Evolutionary conservation across 345 rosid genomes (phyloP).

Genomic region (Gossypium mustelinum): DNA sequence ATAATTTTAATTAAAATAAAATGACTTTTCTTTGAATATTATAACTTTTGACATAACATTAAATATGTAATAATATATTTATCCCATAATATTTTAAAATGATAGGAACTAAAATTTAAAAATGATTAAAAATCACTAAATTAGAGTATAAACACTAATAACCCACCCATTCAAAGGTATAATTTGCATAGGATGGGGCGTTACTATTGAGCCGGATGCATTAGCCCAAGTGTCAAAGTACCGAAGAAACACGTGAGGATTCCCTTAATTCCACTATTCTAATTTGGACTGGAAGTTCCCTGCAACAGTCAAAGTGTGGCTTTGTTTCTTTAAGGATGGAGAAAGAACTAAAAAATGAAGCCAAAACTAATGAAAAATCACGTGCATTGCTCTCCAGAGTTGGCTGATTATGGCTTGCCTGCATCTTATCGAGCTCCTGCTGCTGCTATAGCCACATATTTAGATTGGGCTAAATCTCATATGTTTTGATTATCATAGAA

Average conservation of each 20-base stretch:
- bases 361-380: slow-evolving; percentile 7
- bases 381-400: not conserved
- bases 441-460: slow-evolving; percentile 5
- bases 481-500: slow-evolving; percentile 23
- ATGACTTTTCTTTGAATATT: no score
- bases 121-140: no score
- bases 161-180: slow-evolving; percentile 26
- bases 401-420: not conserved
- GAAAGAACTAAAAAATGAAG: slow-evolving; percentile 23
- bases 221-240: slow-evolving; percentile 25
- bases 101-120: no score
- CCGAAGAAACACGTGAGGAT: slow-evolving; percentile 16
- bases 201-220: not conserved
- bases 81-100: no score
- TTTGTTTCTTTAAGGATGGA: slow-evolving; percentile 16
- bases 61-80: no score
- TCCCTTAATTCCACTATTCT: slow-evolving; percentile 35
- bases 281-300: slow-evolving; percentile 46
- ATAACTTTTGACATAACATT: no score
- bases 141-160: no score
- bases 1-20: no score
- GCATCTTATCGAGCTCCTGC: slow-evolving; percentile 27
- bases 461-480: slow-evolving; percentile 30
- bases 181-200: slow-evolving; percentile 28
- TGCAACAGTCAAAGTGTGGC: slow-evolving; percentile 19